These are phyloP conservation scores for Penicillium malachiteum DNA, from an alignment of 495 filamentous ascomycete species.

Conservation along the genomic window DNA sequence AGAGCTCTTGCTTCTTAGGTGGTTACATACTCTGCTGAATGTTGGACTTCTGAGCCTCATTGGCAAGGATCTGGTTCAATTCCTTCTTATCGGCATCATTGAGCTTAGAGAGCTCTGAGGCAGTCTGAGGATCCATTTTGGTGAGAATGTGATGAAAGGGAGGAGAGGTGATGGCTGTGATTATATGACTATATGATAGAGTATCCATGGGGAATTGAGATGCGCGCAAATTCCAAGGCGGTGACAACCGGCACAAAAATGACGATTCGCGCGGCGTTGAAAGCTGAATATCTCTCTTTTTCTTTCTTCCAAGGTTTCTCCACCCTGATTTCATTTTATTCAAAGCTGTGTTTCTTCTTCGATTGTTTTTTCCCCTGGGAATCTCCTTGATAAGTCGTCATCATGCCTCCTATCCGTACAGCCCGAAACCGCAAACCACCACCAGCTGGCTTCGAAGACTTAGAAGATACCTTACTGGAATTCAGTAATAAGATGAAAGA, in stretches of 20 bases:
- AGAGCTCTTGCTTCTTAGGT: not conserved
- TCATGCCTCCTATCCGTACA: conserved; percentile 83
- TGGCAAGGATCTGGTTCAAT: conserved; percentile 74
- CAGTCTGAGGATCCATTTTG: conserved; percentile 40
- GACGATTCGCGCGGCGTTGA: conserved; percentile 15
- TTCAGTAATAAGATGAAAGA: conserved; percentile 99
- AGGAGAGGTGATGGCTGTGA: not conserved
- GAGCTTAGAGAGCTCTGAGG: conserved; percentile 67
- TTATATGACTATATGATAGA: not conserved
- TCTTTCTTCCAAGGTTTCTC: conserved; percentile 1
- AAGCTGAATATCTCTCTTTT: not conserved
- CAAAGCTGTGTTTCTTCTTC: not conserved
- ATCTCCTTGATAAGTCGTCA: conserved; percentile 11
- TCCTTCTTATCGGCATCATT: conserved; percentile 81
- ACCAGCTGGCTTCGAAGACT: conserved; percentile 91
- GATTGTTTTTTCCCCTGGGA: not conserved
- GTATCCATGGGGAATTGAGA: not conserved
- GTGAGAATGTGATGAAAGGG: not conserved
- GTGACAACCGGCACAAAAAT: conserved; percentile 34
- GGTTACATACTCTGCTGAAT: conserved; percentile 74
- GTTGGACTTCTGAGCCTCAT: conserved; percentile 75
- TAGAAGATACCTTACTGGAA: conserved; percentile 93
- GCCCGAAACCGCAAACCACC: conserved; percentile 83
- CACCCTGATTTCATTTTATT: conserved; percentile 6
- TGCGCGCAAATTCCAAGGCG: conserved; percentile 32